phyloP scores from a whole-genome alignment of 1,284 basidiomycete species.

The Apiotrichum akiyoshidainum region DNA sequence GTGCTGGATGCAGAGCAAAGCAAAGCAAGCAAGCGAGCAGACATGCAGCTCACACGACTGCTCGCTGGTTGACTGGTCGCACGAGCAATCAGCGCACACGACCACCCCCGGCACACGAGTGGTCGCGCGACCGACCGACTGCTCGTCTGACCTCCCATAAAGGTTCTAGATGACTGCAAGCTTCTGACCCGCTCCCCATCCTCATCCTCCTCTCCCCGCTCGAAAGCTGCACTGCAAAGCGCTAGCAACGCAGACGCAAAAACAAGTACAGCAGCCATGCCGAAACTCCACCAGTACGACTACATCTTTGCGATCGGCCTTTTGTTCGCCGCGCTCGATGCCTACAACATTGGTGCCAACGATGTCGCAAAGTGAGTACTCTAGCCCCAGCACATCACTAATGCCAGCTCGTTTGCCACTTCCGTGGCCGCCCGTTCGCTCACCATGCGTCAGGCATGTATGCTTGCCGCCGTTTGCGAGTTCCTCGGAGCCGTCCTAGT shows the following conservation, averaged over 20 bases:
- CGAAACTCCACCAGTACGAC: constrained; percentile 53
- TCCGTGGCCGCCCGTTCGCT: constrained; percentile 53
- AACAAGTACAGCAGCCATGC: constrained; percentile 55
- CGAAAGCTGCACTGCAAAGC: too few relatives aligned
- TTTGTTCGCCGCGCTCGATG: constrained; percentile 52
- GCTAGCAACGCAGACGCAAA: not conserved
- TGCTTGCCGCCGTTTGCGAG: constrained; percentile 52
- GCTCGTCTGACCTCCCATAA: too few relatives aligned
- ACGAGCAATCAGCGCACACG: too few relatives aligned
- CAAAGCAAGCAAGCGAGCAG: too few relatives aligned
- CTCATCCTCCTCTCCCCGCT: too few relatives aligned
- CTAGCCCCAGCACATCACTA: not conserved
- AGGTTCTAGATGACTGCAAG: too few relatives aligned
- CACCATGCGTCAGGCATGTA: constrained; percentile 51
- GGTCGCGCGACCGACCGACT: too few relatives aligned
- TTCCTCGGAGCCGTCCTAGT: constrained; percentile 52
- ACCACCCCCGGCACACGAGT: too few relatives aligned
- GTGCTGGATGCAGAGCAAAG: too few relatives aligned
- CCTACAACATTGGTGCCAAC: constrained; percentile 54
- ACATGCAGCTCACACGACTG: too few relatives aligned
- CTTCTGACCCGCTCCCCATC: too few relatives aligned
- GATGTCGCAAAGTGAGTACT: constrained; percentile 35
- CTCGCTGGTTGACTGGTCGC: too few relatives aligned
- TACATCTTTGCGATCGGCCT: constrained; percentile 53
- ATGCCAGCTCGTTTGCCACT: constrained; percentile 52